phyloP scores from a whole-genome alignment of 2,329 filamentous ascomycete species.

The Triangularia setosa region DNA sequence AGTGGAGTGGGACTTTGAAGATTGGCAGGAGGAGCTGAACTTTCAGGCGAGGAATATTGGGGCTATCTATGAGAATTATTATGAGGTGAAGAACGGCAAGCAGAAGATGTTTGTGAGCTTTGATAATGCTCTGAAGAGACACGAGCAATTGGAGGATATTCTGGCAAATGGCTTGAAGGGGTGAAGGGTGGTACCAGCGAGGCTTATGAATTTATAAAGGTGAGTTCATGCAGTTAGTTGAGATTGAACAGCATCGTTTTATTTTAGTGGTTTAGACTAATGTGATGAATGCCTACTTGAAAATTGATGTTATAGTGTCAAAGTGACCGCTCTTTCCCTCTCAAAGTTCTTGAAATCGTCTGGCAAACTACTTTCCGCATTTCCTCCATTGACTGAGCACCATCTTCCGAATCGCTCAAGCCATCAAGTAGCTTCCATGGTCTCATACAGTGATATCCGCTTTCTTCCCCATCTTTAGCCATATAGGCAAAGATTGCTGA shows the following conservation, averaged over 20 bases:
- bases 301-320: too few species aligned
- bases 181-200: neutral
- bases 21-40: slow-evolving; percentile 45
- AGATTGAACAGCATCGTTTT: too few species aligned
- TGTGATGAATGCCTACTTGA: too few species aligned
- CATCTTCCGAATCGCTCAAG: too few species aligned
- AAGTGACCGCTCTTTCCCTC: too few species aligned
- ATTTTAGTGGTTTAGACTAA: too few species aligned
- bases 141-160: slow-evolving; percentile 41
- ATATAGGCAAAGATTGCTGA: neutral
- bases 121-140: slow-evolving; percentile 42
- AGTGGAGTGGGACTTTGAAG: slow-evolving; percentile 42
- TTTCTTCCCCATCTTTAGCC: neutral
- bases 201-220: too few species aligned
- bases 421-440: neutral
- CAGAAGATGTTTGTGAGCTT: slow-evolving; percentile 34
- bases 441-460: neutral
- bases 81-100: slow-evolving; percentile 29
- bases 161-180: slow-evolving; percentile 14
- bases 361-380: too few species aligned
- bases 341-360: too few species aligned
- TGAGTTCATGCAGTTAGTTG: too few species aligned
- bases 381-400: too few species aligned
- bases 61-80: slow-evolving; percentile 52
- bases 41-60: slow-evolving; percentile 47